Percentiles rank a stretch among this genome's conserved stretches.
These are phyloP conservation scores for Blastocystis sp. DNA, from an alignment of 352 stramenopile genomes.

Conservation along the genomic window DNA sequence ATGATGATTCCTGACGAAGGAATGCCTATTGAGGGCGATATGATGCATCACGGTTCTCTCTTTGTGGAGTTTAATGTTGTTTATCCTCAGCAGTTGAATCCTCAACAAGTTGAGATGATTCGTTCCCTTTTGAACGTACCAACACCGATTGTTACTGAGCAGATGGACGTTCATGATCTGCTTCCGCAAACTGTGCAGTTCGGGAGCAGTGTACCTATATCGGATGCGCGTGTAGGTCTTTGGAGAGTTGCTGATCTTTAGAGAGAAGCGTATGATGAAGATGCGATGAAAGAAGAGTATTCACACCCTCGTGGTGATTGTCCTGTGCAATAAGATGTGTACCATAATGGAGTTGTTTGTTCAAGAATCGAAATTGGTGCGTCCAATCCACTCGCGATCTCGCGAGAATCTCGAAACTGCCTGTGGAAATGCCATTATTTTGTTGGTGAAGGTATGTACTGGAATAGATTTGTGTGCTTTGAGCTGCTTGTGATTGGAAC, in stretches of 20 bases:
- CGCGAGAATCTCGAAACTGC: neutral
- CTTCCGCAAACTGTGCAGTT: neutral
- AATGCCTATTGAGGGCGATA: constrained; percentile 93
- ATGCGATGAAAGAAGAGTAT: neutral
- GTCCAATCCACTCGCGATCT: neutral
- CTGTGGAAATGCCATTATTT: neutral
- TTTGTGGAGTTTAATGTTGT: constrained; percentile 94
- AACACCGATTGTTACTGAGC: neutral
- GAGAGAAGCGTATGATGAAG: constrained; percentile 1
- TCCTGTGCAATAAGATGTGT: constrained; percentile 36
- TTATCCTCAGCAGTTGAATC: constrained; percentile 78
- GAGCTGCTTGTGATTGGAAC: constrained; percentile 48
- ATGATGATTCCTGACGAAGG: constrained; percentile 76
- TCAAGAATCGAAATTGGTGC: neutral
- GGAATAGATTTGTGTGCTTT: neutral
- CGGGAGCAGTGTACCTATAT: neutral
- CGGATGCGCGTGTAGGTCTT: neutral
- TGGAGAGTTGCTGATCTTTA: neutral
- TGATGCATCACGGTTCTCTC: constrained; percentile 91
- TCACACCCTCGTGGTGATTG: neutral
- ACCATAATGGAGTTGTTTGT: constrained; percentile 6
- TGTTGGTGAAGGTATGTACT: neutral
- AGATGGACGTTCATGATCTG: neutral
- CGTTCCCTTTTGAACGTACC: neutral
- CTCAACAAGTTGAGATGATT: neutral